These are phyloP conservation scores for Tylopilus rubrobrunneus DNA, from an alignment of 768 basidiomycete genomes.

Conservation along the genomic window DNA sequence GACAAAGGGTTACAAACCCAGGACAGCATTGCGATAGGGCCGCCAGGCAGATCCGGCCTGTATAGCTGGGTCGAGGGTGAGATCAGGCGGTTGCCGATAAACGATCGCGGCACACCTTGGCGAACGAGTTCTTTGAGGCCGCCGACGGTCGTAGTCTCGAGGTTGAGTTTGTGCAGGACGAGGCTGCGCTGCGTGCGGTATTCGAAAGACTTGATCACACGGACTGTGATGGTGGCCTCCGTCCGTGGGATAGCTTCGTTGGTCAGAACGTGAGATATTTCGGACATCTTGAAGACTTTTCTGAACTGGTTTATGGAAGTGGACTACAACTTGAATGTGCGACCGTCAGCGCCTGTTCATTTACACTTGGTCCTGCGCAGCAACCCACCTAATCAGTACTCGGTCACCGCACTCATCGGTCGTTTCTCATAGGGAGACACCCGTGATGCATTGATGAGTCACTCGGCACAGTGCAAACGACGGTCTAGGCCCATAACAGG, in stretches of 20 bases:
- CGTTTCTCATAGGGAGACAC: too few species aligned
- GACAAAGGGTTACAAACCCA: constrained; percentile 45
- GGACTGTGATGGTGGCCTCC: constrained; percentile 81
- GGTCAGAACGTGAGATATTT: constrained; percentile 46
- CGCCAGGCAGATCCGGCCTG: constrained; percentile 80
- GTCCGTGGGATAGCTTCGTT: constrained; percentile 66
- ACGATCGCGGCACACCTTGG: constrained; percentile 46
- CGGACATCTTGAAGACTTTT: constrained; percentile 24
- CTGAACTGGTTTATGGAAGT: background rate
- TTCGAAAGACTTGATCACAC: constrained; percentile 93
- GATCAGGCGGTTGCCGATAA: background rate
- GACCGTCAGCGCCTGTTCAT: background rate
- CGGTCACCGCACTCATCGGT: too few species aligned
- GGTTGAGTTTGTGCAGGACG: constrained; percentile 78
- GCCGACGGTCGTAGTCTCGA: constrained; percentile 74
- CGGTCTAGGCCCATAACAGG: too few species aligned
- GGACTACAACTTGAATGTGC: too few species aligned
- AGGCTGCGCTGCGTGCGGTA: constrained; percentile 87
- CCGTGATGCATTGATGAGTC: too few species aligned
- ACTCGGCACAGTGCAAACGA: too few species aligned
- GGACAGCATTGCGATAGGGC: constrained; percentile 67
- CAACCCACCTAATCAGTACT: too few species aligned
- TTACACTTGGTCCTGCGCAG: too few species aligned
- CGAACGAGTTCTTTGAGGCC: constrained; percentile 69
- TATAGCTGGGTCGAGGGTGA: constrained; percentile 47